Percentiles rank a stretch among this genome's conserved stretches.
Conservation (phyloP, 2,329 filamentous ascomycete genomes). For the Xylaria sp. region DNA sequence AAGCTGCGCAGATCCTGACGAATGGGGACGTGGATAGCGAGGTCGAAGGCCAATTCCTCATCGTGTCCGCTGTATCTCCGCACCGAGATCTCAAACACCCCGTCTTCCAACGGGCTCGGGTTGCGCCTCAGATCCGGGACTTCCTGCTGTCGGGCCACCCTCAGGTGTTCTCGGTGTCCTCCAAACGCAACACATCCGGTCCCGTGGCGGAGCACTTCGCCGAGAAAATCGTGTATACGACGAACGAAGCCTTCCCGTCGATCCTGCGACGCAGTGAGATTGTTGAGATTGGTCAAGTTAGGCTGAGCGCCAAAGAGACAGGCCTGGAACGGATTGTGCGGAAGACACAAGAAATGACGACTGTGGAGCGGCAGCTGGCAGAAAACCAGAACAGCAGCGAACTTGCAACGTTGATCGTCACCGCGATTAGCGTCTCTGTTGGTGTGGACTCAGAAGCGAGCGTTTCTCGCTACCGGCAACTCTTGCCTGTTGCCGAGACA, state of each 20-base stretch:
- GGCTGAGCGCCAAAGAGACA: slow-evolving; percentile 73
- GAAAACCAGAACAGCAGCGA: slow-evolving; percentile 72
- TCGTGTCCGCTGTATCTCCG: slow-evolving; percentile 73
- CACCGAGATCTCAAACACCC: slow-evolving; percentile 78
- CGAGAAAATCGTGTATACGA: slow-evolving; percentile 80
- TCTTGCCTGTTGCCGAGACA: slow-evolving; percentile 55
- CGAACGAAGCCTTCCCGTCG: slow-evolving; percentile 82
- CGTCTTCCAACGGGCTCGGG: slow-evolving; percentile 81
- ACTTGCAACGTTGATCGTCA: slow-evolving; percentile 62
- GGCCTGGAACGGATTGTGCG: slow-evolving; percentile 83
- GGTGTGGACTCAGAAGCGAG: slow-evolving; percentile 70
- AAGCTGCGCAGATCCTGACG: slow-evolving; percentile 73
- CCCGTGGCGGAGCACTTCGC: slow-evolving; percentile 68
- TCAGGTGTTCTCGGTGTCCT: slow-evolving; percentile 71
- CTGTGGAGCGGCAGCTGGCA: slow-evolving; percentile 66
- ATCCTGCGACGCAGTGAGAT: slow-evolving; percentile 87
- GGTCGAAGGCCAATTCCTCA: slow-evolving; percentile 83
- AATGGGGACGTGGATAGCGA: slow-evolving; percentile 65
- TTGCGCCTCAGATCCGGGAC: slow-evolving; percentile 78
- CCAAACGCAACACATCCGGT: slow-evolving; percentile 63
- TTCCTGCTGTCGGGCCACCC: slow-evolving; percentile 71
- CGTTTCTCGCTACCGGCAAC: slow-evolving; percentile 68
- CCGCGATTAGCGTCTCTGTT: slow-evolving; percentile 71
- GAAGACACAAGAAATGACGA: slow-evolving; percentile 79
- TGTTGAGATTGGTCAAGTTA: slow-evolving; percentile 59